Base-by-base conservation (phyloP, 768 basidiomycete species). In the Kwoniella sp. region DNA sequence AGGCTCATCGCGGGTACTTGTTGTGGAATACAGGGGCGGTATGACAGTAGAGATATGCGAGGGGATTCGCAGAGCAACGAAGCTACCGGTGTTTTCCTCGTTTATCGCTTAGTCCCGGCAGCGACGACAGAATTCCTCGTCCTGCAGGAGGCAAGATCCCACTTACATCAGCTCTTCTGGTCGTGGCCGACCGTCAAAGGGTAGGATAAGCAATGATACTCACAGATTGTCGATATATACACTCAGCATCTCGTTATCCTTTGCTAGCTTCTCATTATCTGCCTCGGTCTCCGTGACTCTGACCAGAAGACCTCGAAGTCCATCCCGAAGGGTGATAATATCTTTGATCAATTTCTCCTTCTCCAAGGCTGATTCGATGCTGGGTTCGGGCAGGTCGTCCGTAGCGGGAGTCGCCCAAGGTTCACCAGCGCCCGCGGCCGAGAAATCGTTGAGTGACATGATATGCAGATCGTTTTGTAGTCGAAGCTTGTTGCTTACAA, bases 221-320 rank as follows among this genome's bases (percentile, higher is more conserved):
- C 52, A 78, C 77, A 78, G 65, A 58, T 78, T 78, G 48, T 78
- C 77, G 45, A 78, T 73, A 53, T 78, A 78, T n/a, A 72, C 60
- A 26, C 68, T 63, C 26, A 78, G 58, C 75, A 78, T 76, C 60
- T 78, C 72, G 62, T 76, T 78, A 48, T 78, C 77, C 62, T 58
- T 69, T 58, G 61, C 55, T 13, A 78, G 62, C 61, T 73, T 76
- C 23, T 78, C 75, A 37, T 67, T 78, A 28, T 76, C 73, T 29
- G 56, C 63, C 55, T 78, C 72, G 1, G 73, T 68, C 66, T 76
- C 72, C 20, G 73, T 71, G 29, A 78, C 59, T 13, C 75, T 54
- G 20, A 72, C 68, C 26, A 76, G 51, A 41, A 78, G 58, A 2
- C 75, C 75, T 30, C 73, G 34, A 1, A 77, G 63, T 7, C 76